phyloP scores from a whole-genome alignment of 768 basidiomycete genomes.

The Tulasnella sp. region DNA sequence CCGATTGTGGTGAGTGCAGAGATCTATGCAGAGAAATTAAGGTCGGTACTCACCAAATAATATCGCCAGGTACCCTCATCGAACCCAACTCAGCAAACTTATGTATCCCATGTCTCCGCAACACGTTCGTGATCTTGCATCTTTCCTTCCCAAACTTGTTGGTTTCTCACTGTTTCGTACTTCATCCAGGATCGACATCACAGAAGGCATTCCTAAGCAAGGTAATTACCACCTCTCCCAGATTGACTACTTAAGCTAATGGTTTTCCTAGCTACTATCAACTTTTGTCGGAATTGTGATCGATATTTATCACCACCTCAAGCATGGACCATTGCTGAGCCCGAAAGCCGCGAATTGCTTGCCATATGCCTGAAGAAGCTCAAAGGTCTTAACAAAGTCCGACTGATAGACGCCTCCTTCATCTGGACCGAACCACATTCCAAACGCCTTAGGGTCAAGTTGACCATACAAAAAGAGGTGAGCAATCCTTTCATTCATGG shows the following conservation, averaged over 20 bases:
- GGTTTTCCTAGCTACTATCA: slow-evolving; percentile 52
- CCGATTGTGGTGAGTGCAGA: slow-evolving; percentile 58
- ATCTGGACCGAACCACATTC: slow-evolving; percentile 99
- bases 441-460: slow-evolving; percentile 77
- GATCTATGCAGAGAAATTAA: no score
- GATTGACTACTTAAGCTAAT: background rate
- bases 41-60: background rate
- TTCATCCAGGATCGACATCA: slow-evolving; percentile 74
- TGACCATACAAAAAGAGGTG: slow-evolving; percentile 98
- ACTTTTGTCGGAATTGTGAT: slow-evolving; percentile 92
- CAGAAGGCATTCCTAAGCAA: slow-evolving; percentile 95
- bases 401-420: slow-evolving; percentile 95
- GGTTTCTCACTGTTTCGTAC: background rate
- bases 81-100: slow-evolving; percentile 87
- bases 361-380: slow-evolving; percentile 91
- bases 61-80: slow-evolving; percentile 55
- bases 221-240: slow-evolving; percentile 32
- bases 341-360: slow-evolving; percentile 85
- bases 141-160: background rate
- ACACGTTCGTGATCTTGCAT: slow-evolving; percentile 43
- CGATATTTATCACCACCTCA: slow-evolving; percentile 85
- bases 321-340: slow-evolving; percentile 72
- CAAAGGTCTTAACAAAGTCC: slow-evolving; percentile 85
- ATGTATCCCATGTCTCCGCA: slow-evolving; percentile 77
- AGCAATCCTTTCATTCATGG: slow-evolving; percentile 19